Conservation (phyloP, 192 early-diverging fungal genomes). For the Umbelopsis isabellina region DNA sequence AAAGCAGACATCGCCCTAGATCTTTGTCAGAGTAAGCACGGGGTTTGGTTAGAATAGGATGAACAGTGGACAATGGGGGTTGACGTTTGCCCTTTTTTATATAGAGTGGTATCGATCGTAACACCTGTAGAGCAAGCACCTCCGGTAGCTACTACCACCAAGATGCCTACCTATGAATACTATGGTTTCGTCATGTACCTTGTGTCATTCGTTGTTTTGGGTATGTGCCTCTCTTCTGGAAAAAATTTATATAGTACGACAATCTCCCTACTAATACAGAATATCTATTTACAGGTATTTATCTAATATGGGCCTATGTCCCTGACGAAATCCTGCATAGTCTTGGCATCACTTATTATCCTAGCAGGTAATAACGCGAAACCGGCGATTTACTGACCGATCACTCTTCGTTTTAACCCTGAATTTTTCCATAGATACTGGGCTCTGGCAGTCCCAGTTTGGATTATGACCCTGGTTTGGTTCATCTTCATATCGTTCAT, state of each 20-base stretch:
- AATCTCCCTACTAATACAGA: too few species aligned
- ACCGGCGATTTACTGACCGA: not conserved
- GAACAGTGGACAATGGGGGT: not conserved
- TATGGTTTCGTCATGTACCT: constrained; percentile 90
- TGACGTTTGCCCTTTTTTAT: not conserved
- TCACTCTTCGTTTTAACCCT: not conserved
- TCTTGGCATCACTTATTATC: constrained; percentile 84
- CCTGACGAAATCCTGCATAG: constrained; percentile 73
- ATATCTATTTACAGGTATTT: constrained; percentile 50
- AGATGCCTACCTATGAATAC: constrained; percentile 81
- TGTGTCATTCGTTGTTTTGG: constrained; percentile 73
- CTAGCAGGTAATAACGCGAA: constrained; percentile 58
- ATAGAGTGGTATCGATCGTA: constrained; percentile 27
- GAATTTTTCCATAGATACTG: constrained; percentile 59
- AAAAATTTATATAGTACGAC: not conserved
- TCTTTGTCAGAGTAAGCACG: constrained; percentile 41
- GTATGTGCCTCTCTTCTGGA: constrained; percentile 32
- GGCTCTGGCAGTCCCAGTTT: constrained; percentile 82
- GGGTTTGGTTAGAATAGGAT: too few species aligned
- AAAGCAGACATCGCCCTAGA: constrained; percentile 38
- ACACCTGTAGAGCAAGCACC: constrained; percentile 35
- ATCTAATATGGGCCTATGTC: constrained; percentile 83
- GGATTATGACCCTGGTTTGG: constrained; percentile 71
- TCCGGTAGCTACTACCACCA: constrained; percentile 46
- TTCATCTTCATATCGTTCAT: constrained; percentile 78